phyloP scores from a whole-genome alignment of 805 yeast species.

The Candida caryicola region DNA sequence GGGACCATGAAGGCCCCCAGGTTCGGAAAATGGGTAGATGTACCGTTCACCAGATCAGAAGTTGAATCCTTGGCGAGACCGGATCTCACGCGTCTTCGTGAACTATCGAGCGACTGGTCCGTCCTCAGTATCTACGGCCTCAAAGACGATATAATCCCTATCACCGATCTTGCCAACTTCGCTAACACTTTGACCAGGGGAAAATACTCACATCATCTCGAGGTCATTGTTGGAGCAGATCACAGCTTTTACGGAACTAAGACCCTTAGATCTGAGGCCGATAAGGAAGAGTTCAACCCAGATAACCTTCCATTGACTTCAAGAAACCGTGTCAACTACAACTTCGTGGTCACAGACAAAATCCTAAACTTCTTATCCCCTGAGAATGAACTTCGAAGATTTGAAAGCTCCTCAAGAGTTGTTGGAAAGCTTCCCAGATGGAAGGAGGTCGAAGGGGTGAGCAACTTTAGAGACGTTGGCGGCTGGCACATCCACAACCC shows the following conservation, averaged over 20 bases:
- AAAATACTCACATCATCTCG: constrained; percentile 46
- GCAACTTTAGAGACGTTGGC: constrained; percentile 77
- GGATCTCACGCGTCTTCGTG: constrained; percentile 40
- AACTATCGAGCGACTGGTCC: constrained; percentile 45
- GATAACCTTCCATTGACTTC: constrained; percentile 42
- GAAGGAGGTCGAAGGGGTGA: constrained; percentile 62
- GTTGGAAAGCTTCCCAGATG: constrained; percentile 51
- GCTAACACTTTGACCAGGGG: constrained; percentile 58
- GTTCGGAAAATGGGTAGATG: constrained; percentile 44
- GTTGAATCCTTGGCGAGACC: constrained; percentile 47
- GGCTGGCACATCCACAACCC: constrained; percentile 56
- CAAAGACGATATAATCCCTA: constrained; percentile 63
- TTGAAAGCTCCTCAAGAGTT: constrained; percentile 33
- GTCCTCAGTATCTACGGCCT: constrained; percentile 72
- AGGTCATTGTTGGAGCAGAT: constrained; percentile 65
- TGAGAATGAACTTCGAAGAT: constrained; percentile 52
- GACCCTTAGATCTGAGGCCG: constrained; percentile 32
- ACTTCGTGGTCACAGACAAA: constrained; percentile 46
- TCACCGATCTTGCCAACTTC: constrained; percentile 56
- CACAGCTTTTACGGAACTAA: constrained; percentile 71
- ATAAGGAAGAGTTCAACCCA: constrained; percentile 35
- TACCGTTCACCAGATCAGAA: constrained; percentile 50
- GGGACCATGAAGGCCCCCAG: constrained; percentile 39
- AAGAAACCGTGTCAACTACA: constrained; percentile 55
- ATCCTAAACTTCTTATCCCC: constrained; percentile 50